Evolutionary conservation across 2,329 filamentous ascomycete species (phyloP).

Genomic region (Albifimbria verrucaria): DNA sequence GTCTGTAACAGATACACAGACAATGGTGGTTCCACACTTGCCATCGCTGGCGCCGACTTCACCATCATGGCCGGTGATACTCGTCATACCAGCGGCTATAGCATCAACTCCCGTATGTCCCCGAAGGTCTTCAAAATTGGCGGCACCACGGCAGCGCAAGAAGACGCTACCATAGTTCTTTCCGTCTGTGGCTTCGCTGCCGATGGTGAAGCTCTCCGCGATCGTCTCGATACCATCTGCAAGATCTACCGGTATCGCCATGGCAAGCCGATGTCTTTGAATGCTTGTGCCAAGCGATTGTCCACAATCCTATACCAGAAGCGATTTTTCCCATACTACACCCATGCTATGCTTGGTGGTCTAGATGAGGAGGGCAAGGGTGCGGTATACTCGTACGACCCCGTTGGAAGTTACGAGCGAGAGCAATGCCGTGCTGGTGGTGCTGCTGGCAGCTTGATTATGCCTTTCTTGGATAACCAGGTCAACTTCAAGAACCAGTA

Average conservation of each 20-base stretch:
- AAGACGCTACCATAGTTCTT: conserved; percentile 81
- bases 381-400: conserved; percentile 95
- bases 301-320: conserved; percentile 96
- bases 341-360: conserved; percentile 88
- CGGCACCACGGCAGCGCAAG: conserved; percentile 80
- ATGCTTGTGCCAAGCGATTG: conserved; percentile 90
- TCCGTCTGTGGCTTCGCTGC: conserved; percentile 95
- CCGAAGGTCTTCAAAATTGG: conserved; percentile 98
- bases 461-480: conserved; percentile 99
- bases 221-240: conserved; percentile 89
- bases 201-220: conserved; percentile 89
- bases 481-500: conserved; percentile 99
- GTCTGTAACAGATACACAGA: conserved; percentile 75
- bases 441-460: conserved; percentile 90
- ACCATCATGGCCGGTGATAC: conserved; percentile 97
- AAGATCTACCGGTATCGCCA: conserved; percentile 99
- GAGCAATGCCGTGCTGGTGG: conserved; percentile 94
- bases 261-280: conserved; percentile 91
- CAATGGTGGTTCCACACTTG: conserved; percentile 94
- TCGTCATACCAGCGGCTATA: conserved; percentile 92
- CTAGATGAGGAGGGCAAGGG: conserved; percentile 93
- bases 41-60: conserved; percentile 91
- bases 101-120: conserved; percentile 94
- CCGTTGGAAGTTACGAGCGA: conserved; percentile 94
- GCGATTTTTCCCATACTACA: conserved; percentile 99